Base-by-base conservation (phyloP, 2,329 filamentous ascomycete species). In the Calonectria pseudoturangicola region DNA sequence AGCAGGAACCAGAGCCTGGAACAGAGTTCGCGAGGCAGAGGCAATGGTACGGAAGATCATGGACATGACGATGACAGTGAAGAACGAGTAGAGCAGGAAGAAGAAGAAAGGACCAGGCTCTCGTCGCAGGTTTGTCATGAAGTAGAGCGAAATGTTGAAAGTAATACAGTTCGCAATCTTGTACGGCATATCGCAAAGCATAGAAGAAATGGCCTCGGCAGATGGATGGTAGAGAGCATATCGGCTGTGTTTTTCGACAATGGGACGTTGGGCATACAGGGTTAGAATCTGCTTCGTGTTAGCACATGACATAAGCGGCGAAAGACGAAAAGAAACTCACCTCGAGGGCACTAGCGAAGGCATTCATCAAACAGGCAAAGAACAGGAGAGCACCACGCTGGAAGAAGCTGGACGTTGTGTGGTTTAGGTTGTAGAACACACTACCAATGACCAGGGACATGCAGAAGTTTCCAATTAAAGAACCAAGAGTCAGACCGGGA, bases 201-300 rank as follows among this genome's bases (percentile, higher is more conserved):
- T 97, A 12, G 94, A 97, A 0, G 94, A 92, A 72, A 95, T 89
- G n/a, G 95, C 94, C 87, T 98, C 95, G 18, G 95, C 93, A 12
- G 93, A 95, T 0, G 96, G 95, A 80, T 98, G 96, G 79, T 98
- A 98, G 21, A 98, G 88, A 21, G 95, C 95, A 82, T 98, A 98
- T 71, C 93, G 92, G 69, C 89, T 86, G 79, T 98, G 96, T 82
- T 98, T 98, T 82, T 98, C 95, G 73, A 98, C 95, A 79, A 98
- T 98, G 1, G 94, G 93, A 45, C 96, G 93, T 89, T 98, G 95
- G 2, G 94, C 91, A 81, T 97, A 98, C 5, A 98, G 89, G 0
- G 94, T 95, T 41, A 97, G 84, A 81, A 98, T 97, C 88, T 93
- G 73, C 0, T 3, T 0, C 2, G 0, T n/a, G 69, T 74, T 13